Evolutionary conservation across 2,329 filamentous ascomycete genomes (phyloP).

Genomic region (Phialophora verrucosa): DNA sequence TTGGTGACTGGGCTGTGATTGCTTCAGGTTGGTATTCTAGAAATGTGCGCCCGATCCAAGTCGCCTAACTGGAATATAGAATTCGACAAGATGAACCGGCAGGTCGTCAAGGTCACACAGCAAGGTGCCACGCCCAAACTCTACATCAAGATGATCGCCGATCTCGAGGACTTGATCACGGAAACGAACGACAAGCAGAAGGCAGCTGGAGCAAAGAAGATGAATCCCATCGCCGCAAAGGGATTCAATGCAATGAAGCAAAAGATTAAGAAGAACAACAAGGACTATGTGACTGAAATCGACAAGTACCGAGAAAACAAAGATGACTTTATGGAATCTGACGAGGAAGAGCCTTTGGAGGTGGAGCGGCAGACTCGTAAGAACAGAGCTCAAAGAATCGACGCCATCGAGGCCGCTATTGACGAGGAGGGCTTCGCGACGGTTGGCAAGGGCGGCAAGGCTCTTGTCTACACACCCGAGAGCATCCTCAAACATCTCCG

Average conservation of each 20-base stretch:
- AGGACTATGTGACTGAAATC: conserved; percentile 87
- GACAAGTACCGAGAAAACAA: conserved; percentile 85
- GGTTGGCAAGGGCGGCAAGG: conserved; percentile 86
- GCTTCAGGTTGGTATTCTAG: conserved; percentile 70
- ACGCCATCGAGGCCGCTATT: conserved; percentile 57
- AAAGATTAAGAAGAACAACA: conserved; percentile 98
- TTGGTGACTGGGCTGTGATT: conserved; percentile 95
- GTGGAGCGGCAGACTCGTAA: conserved; percentile 52
- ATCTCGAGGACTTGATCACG: conserved; percentile 92
- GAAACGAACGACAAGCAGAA: conserved; percentile 96
- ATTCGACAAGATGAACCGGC: conserved; percentile 91
- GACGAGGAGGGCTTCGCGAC: conserved; percentile 88
- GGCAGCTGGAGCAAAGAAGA: conserved; percentile 86
- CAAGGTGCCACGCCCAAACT: conserved; percentile 82
- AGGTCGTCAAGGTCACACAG: conserved; percentile 77
- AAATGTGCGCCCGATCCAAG: not conserved
- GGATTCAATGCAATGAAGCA: conserved; percentile 97
- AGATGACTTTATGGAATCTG: conserved; percentile 84
- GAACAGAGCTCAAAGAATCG: conserved; percentile 53
- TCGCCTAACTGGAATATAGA: conserved; percentile 59
- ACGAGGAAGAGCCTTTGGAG: conserved; percentile 69
- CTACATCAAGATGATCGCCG: conserved; percentile 90
- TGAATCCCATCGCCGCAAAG: conserved; percentile 94
- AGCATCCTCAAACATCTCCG: conserved; percentile 97
- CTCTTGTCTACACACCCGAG: conserved; percentile 91